phyloP scores from a whole-genome alignment of 139 green algal genomes.

The Microglena sp. region DNA sequence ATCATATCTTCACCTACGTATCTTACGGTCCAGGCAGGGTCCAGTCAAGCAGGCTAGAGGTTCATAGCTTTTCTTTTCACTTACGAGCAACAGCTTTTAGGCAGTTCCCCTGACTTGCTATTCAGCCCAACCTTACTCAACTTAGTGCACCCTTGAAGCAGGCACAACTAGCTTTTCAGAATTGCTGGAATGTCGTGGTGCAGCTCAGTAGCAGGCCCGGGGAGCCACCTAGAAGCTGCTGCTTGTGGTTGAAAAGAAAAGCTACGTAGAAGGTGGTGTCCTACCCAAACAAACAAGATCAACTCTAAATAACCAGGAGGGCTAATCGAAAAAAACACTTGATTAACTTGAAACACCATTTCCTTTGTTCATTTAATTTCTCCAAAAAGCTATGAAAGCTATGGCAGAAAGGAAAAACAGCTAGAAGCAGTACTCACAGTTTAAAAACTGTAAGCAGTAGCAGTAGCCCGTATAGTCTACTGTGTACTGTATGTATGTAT shows the following conservation, averaged over 20 bases:
- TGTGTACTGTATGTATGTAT: too few relatives aligned
- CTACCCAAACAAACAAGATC: not conserved
- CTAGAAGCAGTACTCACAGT: not conserved
- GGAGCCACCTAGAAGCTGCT: not conserved
- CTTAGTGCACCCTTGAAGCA: not conserved
- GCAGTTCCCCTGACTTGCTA: too few relatives aligned
- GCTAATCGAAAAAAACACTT: too few relatives aligned
- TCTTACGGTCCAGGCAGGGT: too few relatives aligned
- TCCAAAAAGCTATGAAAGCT: not conserved
- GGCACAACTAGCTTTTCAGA: not conserved
- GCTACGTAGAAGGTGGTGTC: not conserved
- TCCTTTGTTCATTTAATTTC: too few relatives aligned
- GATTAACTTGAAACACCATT: too few relatives aligned
- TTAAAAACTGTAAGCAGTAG: not conserved
- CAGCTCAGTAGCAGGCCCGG: not conserved
- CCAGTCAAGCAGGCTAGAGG: too few relatives aligned
- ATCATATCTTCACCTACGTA: too few relatives aligned
- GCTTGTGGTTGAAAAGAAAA: not conserved
- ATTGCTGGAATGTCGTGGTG: not conserved
- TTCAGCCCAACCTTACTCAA: too few relatives aligned
- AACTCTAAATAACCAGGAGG: not conserved
- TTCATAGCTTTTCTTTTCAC: too few relatives aligned
- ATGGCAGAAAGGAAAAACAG: not conserved
- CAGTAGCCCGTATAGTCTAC: not conserved
- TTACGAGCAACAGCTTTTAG: too few relatives aligned